Percentiles rank a stretch among this genome's conserved stretches.
These are phyloP conservation scores for Solanum dulcamara DNA, from an alignment of 257 asterid species.

Conservation along the genomic window DNA sequence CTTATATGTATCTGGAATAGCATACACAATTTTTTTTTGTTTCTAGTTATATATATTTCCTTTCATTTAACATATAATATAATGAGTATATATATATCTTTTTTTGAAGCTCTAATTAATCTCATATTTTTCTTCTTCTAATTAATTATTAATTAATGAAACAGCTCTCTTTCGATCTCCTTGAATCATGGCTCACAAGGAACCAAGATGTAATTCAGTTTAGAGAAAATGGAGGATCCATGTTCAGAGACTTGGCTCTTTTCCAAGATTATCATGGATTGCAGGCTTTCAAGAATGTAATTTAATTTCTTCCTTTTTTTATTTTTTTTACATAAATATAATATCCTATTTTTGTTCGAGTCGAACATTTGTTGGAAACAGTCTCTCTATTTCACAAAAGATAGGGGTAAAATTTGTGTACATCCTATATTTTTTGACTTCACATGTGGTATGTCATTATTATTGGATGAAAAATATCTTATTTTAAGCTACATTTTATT, in stretches of 20 bases:
- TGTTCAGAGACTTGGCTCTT: slow-evolving; percentile 24
- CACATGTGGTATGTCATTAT: background rate
- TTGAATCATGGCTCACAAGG: slow-evolving; percentile 27
- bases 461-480: background rate
- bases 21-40: background rate
- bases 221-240: slow-evolving; percentile 11
- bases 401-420: background rate
- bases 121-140: background rate
- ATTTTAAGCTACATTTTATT: background rate
- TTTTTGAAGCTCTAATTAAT: background rate
- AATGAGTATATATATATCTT: background rate
- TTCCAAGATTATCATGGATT: slow-evolving; percentile 37
- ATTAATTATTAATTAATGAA: background rate
- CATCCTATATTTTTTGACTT: fast-evolving
- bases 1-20: background rate
- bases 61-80: background rate
- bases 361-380: background rate
- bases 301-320: background rate
- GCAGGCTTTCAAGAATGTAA: slow-evolving; percentile 26
- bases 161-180: slow-evolving; percentile 30
- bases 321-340: background rate
- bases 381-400: background rate
- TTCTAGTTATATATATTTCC: background rate
- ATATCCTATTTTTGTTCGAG: background rate
- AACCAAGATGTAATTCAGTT: slow-evolving; percentile 21